These are phyloP conservation scores for Coniochaeta sp. DNA, from an alignment of 2,329 filamentous ascomycete species.

Conservation along the genomic window DNA sequence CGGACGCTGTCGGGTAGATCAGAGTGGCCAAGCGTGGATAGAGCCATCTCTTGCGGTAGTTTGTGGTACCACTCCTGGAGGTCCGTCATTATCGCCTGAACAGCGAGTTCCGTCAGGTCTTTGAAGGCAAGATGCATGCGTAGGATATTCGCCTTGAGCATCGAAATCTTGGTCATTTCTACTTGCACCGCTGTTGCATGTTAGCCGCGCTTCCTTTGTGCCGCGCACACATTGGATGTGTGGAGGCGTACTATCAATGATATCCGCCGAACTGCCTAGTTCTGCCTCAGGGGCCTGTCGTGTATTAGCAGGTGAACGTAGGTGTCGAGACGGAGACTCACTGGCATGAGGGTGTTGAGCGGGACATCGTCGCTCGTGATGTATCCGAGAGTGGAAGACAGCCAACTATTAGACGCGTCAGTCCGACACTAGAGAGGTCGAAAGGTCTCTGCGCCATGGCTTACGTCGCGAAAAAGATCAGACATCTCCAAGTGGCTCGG, in stretches of 20 bases:
- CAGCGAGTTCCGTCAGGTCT: conserved; percentile 15
- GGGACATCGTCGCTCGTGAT: conserved; percentile 17
- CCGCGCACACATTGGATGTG: too few species aligned
- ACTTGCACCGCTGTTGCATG: conserved; percentile 17
- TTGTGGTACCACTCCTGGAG: conserved; percentile 20
- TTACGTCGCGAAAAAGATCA: conserved; percentile 22
- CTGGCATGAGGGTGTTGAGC: conserved; percentile 13
- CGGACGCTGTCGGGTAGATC: conserved; percentile 10
- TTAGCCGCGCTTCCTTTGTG: background rate
- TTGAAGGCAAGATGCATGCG: conserved; percentile 20
- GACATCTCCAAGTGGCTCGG: conserved; percentile 19
- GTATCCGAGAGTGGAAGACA: conserved; percentile 22
- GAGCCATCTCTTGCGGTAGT: conserved; percentile 16
- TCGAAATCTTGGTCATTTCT: conserved; percentile 20
- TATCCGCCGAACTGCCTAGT: conserved; percentile 12
- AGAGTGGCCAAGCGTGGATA: conserved; percentile 12
- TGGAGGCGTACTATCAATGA: conserved; percentile 15
- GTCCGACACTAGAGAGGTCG: background rate
- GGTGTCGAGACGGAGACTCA: conserved; percentile 5
- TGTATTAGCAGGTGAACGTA: background rate
- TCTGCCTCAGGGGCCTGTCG: conserved; percentile 15
- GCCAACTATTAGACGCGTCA: conserved; percentile 16
- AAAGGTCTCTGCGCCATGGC: background rate
- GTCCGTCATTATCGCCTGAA: conserved; percentile 20
- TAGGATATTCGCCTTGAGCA: conserved; percentile 22